A percentile compares a stretch with the other conserved stretches of the same genome.
phyloP scores from a whole-genome alignment of 106 monocot species.

The Acorus calamus region DNA sequence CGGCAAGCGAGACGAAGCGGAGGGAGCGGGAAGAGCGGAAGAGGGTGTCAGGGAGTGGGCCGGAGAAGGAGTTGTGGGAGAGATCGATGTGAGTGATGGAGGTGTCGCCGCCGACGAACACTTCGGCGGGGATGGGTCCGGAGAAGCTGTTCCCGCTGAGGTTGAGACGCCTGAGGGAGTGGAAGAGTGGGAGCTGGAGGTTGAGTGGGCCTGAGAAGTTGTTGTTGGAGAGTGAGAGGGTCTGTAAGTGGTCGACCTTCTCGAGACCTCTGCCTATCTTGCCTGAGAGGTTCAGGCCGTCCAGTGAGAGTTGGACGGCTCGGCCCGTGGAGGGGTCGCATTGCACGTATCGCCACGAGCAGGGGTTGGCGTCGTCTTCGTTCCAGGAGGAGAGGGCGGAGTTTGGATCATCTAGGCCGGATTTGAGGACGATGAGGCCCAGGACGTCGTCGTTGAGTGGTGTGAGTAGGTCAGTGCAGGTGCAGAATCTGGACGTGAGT shows the following conservation, averaged over 20 bases:
- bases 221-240: slow-evolving; percentile 45
- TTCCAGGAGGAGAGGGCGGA: slow-evolving; percentile 56
- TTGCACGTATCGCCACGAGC: slow-evolving; percentile 57
- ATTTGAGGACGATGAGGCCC: slow-evolving; percentile 76
- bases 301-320: slow-evolving; percentile 29
- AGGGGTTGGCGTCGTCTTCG: slow-evolving; percentile 50
- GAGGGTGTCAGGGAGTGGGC: slow-evolving; percentile 30
- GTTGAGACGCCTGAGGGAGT: slow-evolving; percentile 25
- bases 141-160: slow-evolving; percentile 48
- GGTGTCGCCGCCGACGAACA: slow-evolving; percentile 6
- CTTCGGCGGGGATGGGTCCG: slow-evolving; percentile 32
- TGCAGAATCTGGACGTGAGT: too few species aligned
- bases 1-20: slow-evolving; percentile 38
- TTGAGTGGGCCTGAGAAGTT: slow-evolving; percentile 49
- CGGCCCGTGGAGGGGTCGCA: slow-evolving; percentile 46
- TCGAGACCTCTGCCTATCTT: slow-evolving; percentile 34
- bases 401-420: slow-evolving; percentile 42
- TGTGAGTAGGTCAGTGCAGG: slow-evolving; percentile 11
- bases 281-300: slow-evolving; percentile 50
- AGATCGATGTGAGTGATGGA: slow-evolving; percentile 44
- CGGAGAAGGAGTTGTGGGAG: slow-evolving; percentile 47
- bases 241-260: slow-evolving; percentile 25
- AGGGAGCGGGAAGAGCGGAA: slow-evolving; percentile 33
- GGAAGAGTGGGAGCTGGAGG: slow-evolving; percentile 28
- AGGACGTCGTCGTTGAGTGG: slow-evolving; percentile 72